These are phyloP conservation scores for Nemania abortiva DNA, from an alignment of 2,329 filamentous ascomycete species.

Conservation along the genomic window DNA sequence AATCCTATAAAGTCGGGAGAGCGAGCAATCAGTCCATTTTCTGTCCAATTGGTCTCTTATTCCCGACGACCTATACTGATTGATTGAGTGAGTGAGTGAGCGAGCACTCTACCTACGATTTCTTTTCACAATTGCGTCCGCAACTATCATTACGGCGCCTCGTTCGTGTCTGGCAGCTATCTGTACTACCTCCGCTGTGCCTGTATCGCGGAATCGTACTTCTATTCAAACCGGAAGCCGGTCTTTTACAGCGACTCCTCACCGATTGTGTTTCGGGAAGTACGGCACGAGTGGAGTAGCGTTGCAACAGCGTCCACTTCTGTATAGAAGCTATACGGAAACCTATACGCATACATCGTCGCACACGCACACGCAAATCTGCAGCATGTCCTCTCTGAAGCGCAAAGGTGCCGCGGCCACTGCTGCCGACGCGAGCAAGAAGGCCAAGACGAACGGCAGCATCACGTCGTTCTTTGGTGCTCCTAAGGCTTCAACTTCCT, in stretches of 20 bases:
- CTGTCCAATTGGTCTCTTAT: constrained; percentile 1
- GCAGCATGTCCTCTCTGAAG: constrained; percentile 70
- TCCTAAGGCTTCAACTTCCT: constrained; percentile 62
- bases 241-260: constrained; percentile 12
- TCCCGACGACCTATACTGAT: neutral
- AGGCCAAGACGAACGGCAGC: constrained; percentile 78
- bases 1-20: neutral
- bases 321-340: neutral
- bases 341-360: neutral
- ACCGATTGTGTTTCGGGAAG: neutral
- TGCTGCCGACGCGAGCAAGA: constrained; percentile 73
- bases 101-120: neutral
- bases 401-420: constrained; percentile 69
- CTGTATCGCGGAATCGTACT: constrained; percentile 7
- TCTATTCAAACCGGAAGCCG: neutral
- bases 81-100: neutral
- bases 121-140: constrained; percentile 11
- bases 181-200: neutral
- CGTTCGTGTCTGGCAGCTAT: constrained; percentile 38
- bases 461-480: constrained; percentile 91
- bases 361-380: constrained; percentile 1
- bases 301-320: neutral
- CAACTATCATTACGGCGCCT: constrained; percentile 12
- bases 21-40: neutral
- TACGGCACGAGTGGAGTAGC: constrained; percentile 11